Evolutionary conservation across 306 rosid species (phyloP).

Genomic region (Rubus idaeus): DNA sequence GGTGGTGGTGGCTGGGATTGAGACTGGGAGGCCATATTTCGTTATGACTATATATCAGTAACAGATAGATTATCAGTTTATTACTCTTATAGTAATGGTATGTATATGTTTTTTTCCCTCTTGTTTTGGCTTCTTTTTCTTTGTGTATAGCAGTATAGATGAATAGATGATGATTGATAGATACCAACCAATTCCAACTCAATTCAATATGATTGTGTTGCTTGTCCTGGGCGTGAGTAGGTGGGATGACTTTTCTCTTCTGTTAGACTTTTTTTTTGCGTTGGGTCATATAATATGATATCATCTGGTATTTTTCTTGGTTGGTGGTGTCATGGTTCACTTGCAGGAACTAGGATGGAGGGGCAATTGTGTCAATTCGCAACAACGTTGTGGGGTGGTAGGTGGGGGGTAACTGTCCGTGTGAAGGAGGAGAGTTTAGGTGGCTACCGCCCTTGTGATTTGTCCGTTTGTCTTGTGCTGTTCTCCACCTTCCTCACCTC

Average conservation of each 20-base stretch:
- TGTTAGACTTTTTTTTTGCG: not conserved
- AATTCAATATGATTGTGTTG: not conserved
- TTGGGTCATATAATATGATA: not conserved
- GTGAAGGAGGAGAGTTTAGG: not conserved
- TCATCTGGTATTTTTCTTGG: not conserved
- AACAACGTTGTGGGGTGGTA: not conserved
- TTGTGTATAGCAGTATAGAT: not conserved
- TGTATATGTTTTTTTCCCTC: not conserved
- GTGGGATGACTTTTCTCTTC: not conserved
- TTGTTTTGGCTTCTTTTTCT: not conserved
- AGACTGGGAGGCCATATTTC: constrained; percentile 12
- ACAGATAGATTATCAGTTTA: not conserved
- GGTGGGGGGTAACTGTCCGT: not conserved
- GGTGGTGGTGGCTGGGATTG: not conserved
- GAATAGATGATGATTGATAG: not conserved
- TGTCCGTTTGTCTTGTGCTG: not conserved
- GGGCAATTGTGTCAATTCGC: not conserved
- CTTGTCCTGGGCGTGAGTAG: not conserved
- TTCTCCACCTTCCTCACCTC: not conserved
- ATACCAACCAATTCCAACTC: not conserved
- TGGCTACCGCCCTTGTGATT: not conserved
- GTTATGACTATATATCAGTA: too few species aligned
- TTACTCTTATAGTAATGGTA: not conserved
- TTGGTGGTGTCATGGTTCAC: not conserved
- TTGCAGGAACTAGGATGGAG: not conserved